phyloP scores from a whole-genome alignment of 2,329 filamentous ascomycete species.

The Curvularia lunata region DNA sequence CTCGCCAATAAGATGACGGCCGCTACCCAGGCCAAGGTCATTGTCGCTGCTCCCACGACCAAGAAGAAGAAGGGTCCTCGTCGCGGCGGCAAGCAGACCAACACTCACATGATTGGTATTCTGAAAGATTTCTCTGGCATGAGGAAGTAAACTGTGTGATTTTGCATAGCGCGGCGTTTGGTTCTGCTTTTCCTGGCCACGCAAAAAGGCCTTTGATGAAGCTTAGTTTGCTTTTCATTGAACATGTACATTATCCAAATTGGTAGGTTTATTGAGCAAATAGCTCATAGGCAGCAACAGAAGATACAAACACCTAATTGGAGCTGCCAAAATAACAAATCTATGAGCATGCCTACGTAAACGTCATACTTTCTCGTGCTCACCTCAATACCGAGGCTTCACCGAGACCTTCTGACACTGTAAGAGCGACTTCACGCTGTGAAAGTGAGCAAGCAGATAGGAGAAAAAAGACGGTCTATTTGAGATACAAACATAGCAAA shows the following conservation, averaged over 20 bases:
- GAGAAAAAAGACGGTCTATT: no score
- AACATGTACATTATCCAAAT: conserved; percentile 1
- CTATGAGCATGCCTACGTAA: neutral
- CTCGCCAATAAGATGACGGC: conserved; percentile 81
- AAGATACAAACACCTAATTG: neutral
- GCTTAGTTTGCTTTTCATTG: neutral
- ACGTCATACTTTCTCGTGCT: neutral
- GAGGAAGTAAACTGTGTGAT: conserved; percentile 40
- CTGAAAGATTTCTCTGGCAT: conserved; percentile 73
- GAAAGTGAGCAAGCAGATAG: no score
- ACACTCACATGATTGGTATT: conserved; percentile 83
- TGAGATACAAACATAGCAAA: no score
- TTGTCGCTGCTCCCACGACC: conserved; percentile 63
- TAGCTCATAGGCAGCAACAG: neutral
- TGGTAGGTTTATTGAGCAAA: neutral
- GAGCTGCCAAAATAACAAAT: no score
- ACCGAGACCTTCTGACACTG: neutral
- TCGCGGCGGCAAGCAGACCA: conserved; percentile 80
- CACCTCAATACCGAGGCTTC: neutral
- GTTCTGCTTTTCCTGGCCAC: neutral
- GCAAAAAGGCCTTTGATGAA: neutral
- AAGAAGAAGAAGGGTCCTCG: conserved; percentile 79
- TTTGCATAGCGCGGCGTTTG: conserved; percentile 46
- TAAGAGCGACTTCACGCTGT: no score
- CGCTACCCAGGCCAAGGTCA: conserved; percentile 77